Base-by-base conservation (phyloP, 148 eudicot species). In the Vaccinium corymbosum region DNA sequence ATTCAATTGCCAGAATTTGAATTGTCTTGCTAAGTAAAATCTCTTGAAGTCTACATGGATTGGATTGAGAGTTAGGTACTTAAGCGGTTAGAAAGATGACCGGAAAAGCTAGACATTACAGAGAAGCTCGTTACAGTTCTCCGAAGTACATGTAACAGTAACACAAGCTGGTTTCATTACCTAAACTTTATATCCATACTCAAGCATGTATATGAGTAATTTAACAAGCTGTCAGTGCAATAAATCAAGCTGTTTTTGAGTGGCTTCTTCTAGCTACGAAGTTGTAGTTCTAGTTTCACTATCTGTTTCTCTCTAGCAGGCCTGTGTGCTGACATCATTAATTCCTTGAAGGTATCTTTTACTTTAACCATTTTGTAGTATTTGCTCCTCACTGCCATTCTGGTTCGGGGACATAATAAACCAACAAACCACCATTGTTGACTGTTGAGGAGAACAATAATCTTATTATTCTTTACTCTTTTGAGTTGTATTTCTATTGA, bases 231-330 rank as follows among this genome's bases (percentile, higher is more conserved):
- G 52, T 38, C 16, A 10, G 10, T 17, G 7, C 14, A 48, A 7
- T 76, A 48, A 76, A 14, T 76, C 53, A 76, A 76, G 79, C 56
- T 49, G 79, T 74, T 73, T 17, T 17, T 22, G 20, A 38, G 52
- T 73, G 13, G 22, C 50, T 6, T 62, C 46, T 20, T 75, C 22
- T 19, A 75, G 78, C 16, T 48, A 11, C 20, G 25, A 38, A 73
- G 8, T 49, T 9, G 3, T 75, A 38, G n/a, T 35, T 72, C 19
- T 6, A 27, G 13, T 29, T 14, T 38, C 22, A 6, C 2, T 73
- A 0, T 74, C 13, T 74, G 27, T 73, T 4, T 74, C 77, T 74
- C 14, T 74, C 77, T 15, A 8, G 25, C 4, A 42, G 48, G 77
- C 9, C 51, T 10, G 16, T 35, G n/a, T 32, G 38, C 76, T 16